Percentiles rank a stretch among this genome's conserved stretches.
phyloP scores from a whole-genome alignment of 495 filamentous ascomycete genomes.

The Talaromyces thailandensis region DNA sequence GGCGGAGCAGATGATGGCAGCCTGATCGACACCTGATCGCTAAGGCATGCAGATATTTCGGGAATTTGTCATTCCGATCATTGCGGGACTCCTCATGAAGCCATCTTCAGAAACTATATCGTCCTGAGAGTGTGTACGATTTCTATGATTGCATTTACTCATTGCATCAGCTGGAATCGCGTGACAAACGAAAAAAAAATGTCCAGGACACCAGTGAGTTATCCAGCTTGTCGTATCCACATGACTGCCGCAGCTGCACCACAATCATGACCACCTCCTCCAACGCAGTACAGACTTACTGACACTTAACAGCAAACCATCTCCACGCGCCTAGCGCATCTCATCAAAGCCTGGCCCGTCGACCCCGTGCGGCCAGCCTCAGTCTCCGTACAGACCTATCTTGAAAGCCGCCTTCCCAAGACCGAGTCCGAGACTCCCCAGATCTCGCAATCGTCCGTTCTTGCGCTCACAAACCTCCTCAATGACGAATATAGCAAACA shows the following conservation, averaged over 20 bases:
- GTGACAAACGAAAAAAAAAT: conserved; percentile 16
- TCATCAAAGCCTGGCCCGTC: conserved; percentile 68
- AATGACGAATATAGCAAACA: conserved; percentile 61
- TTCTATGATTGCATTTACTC: neutral
- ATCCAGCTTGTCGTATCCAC: neutral
- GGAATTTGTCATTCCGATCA: neutral
- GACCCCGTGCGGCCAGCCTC: conserved; percentile 66
- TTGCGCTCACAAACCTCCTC: conserved; percentile 66
- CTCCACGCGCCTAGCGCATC: conserved; percentile 44
- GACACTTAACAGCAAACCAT: conserved; percentile 40
- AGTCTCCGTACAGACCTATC: conserved; percentile 61
- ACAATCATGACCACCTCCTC: neutral
- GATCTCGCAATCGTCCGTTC: conserved; percentile 51
- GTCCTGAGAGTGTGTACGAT: neutral
- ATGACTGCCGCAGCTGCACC: conserved; percentile 1
- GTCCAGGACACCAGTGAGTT: conserved; percentile 22
- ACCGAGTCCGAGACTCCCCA: conserved; percentile 15
- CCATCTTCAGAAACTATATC: neutral
- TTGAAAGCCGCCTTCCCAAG: conserved; percentile 51
- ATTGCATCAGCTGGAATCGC: neutral
- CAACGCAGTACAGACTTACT: neutral
- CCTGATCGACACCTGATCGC: conserved; percentile 6
- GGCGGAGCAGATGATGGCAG: conserved; percentile 5
- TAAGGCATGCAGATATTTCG: neutral
- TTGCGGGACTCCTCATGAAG: neutral